phyloP scores from a whole-genome alignment of 108 stramenopile species.

The Fragilaria radians region DNA sequence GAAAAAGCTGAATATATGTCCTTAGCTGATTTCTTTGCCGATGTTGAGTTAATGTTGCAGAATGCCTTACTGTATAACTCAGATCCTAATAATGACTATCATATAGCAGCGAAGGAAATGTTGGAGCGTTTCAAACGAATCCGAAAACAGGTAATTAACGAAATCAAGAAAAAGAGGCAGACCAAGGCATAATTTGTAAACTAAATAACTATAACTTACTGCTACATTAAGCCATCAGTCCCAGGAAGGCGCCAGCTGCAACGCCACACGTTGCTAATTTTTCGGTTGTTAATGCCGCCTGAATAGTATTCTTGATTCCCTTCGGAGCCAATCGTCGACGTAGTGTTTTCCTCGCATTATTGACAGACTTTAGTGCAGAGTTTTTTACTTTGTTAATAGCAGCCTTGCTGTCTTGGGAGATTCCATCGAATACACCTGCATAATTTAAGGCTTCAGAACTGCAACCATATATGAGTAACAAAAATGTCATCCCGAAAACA shows the following conservation, averaged over 20 bases:
- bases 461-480: background rate
- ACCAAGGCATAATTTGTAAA: background rate
- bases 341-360: constrained; percentile 21
- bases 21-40: constrained; percentile 58
- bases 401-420: constrained; percentile 11
- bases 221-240: constrained; percentile 27
- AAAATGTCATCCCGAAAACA: background rate
- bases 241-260: constrained; percentile 43
- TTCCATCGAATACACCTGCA: constrained; percentile 32
- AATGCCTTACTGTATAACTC: constrained; percentile 69
- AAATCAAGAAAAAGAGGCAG: background rate
- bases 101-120: constrained; percentile 68
- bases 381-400: constrained; percentile 20
- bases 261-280: constrained; percentile 35
- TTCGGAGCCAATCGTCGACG: constrained; percentile 25
- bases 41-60: constrained; percentile 65
- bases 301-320: constrained; percentile 12
- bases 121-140: constrained; percentile 50
- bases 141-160: background rate
- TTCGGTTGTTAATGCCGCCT: constrained; percentile 22
- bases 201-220: too few relatives aligned
- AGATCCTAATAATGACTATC: constrained; percentile 63
- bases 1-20: constrained; percentile 48
- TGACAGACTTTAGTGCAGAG: constrained; percentile 14
- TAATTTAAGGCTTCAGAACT: constrained; percentile 44